Base-by-base conservation (phyloP, 2,329 filamentous ascomycete species). In the Ophiostoma ips region DNA sequence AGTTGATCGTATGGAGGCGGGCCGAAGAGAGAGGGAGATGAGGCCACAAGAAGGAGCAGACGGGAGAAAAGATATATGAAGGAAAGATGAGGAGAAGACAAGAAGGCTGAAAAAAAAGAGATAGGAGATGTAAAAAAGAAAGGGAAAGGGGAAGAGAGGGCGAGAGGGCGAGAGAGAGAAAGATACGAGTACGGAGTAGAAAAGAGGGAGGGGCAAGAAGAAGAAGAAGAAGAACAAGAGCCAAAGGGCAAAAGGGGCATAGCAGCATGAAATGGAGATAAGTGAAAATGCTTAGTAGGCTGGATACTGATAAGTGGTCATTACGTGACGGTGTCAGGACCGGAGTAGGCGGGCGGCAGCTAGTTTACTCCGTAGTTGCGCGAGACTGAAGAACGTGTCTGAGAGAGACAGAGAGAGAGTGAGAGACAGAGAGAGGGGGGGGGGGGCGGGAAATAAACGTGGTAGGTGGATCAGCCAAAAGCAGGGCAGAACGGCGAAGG, bases 391-490 rank as follows among this genome's bases (percentile, higher is more conserved):
- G 41, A 30, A 24, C 16, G 15, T 4, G 13, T 8, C 15, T 9
- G 16, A 4, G 34, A 16, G 11, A 10, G 16, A n/a, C 16, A 36
- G 24, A 16, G 30, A 33, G 36, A 33, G 40, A 31, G 38, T 28
- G 16, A 38, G 16, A 43, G 35, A 5, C n/a, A 43, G 36, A 46
- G 21, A 50, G 35, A 18, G 37, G 44, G 24, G 24, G 38, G 41
- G 28, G 18, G 44, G 49, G n/a, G 18, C 41, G 47, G 50, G 47
- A 49, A 44, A 50, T 45, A 50, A 52, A 52, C 51, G 51, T 52
- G 51, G 51, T 44, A 44, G 35, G 48, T 52, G 51, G 51, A 50
- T 50, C 51, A 44, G 35, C 19, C 30, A 36, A 49, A 46, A 45
- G 50, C 47, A 52, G 46, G 43, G 35, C 36, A 48, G 48, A 33